These are phyloP conservation scores for Bacidia gigantensis DNA, from an alignment of 495 filamentous ascomycete genomes.

Conservation along the genomic window DNA sequence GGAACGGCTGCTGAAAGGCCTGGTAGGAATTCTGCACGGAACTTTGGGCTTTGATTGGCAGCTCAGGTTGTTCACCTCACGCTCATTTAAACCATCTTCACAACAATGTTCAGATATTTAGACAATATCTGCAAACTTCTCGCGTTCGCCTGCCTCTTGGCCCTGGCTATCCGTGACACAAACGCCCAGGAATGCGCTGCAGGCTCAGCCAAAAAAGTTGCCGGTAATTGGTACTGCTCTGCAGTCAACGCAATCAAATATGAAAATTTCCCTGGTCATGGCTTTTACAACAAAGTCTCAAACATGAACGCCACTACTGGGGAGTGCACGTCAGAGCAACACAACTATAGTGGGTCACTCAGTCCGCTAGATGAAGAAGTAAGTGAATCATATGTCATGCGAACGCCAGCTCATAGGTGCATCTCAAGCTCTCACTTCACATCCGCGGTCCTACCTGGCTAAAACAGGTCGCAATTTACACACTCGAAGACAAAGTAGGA, in stretches of 20 bases:
- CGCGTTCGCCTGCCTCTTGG: not conserved
- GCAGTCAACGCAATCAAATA: slow-evolving; percentile 47
- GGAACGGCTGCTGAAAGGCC: no score
- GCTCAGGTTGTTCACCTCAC: no score
- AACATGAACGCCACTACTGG: slow-evolving; percentile 42
- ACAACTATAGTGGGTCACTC: slow-evolving; percentile 40
- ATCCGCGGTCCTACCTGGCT: slow-evolving; percentile 53
- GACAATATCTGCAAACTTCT: not conserved
- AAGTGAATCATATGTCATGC: slow-evolving; percentile 15
- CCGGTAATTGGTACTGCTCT: slow-evolving; percentile 39
- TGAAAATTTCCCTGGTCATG: slow-evolving; percentile 37
- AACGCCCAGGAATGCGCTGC: slow-evolving; percentile 7
- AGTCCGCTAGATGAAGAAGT: slow-evolving; percentile 57
- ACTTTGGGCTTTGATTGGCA: no score
- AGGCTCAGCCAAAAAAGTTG: slow-evolving; percentile 7
- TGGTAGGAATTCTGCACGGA: no score
- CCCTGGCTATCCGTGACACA: not conserved
- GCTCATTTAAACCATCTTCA: no score
- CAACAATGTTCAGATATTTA: no score
- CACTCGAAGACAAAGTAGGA: slow-evolving; percentile 22
- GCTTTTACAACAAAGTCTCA: slow-evolving; percentile 45
- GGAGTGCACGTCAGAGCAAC: slow-evolving; percentile 33
- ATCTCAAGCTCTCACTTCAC: slow-evolving; percentile 47
- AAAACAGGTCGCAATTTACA: slow-evolving; percentile 51
- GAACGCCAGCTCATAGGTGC: slow-evolving; percentile 7